Evolutionary conservation across 192 early-diverging fungal genomes (phyloP).

Genomic region (Coemansia furcata): DNA sequence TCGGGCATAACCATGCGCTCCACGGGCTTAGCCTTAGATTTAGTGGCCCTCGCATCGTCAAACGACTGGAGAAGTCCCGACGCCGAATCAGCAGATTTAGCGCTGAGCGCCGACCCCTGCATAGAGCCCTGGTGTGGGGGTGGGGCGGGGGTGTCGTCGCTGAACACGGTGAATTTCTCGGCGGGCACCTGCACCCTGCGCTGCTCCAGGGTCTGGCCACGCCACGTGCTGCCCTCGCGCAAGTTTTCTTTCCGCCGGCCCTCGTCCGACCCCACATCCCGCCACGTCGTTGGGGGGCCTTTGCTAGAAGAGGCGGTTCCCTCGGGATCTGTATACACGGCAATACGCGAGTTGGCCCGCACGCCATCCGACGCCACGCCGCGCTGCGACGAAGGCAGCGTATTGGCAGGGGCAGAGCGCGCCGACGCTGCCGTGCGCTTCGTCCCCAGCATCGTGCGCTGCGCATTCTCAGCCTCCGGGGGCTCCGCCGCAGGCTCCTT

Average conservation of each 20-base stretch:
- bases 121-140: not conserved
- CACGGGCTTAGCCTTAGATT: not conserved
- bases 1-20: conserved; percentile 43
- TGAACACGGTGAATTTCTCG: conserved; percentile 43
- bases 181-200: not conserved
- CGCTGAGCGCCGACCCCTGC: not conserved
- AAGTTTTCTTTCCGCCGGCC: conserved; percentile 71
- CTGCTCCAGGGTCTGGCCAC: conserved; percentile 59
- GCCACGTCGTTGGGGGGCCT: conserved; percentile 44
- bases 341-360: conserved; percentile 35
- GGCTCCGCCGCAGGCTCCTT: not conserved
- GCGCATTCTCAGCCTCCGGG: not conserved
- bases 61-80: conserved; percentile 9
- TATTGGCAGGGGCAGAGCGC: conserved; percentile 31
- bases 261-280: conserved; percentile 59
- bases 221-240: conserved; percentile 60
- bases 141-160: conserved; percentile 1
- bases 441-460: conserved; percentile 32
- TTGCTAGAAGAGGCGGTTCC: not conserved
- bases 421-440: conserved; percentile 23
- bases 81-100: not conserved
- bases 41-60: not conserved
- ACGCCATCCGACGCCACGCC: conserved; percentile 4
- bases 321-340: conserved; percentile 35
- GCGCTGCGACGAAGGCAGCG: conserved; percentile 25